These are phyloP conservation scores for Colletotrichum echinochloae DNA, from an alignment of 2,329 filamentous ascomycete species.

Conservation along the genomic window DNA sequence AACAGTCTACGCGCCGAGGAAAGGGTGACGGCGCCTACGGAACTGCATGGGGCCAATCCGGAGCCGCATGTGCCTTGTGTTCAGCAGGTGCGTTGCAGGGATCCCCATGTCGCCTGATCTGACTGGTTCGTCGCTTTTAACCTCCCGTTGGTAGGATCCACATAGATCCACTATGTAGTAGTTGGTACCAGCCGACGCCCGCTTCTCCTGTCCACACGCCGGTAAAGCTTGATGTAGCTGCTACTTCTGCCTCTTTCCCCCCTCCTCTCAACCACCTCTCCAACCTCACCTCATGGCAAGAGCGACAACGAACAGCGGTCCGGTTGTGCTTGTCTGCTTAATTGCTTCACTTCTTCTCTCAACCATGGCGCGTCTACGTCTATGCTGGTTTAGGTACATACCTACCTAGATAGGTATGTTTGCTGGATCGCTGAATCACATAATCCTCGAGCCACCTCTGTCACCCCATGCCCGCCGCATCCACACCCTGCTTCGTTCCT, in stretches of 20 bases:
- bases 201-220: not conserved
- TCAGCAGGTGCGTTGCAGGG: conserved; percentile 38
- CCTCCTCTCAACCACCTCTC: conserved; percentile 29
- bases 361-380: conserved; percentile 16
- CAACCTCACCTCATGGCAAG: conserved; percentile 38
- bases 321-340: conserved; percentile 6
- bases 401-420: not conserved
- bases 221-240: conserved; percentile 26
- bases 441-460: not conserved
- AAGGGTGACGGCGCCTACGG: conserved; percentile 43
- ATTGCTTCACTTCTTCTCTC: conserved; percentile 18
- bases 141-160: conserved; percentile 37
- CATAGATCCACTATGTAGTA: conserved; percentile 3
- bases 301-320: not conserved
- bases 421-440: conserved; percentile 8
- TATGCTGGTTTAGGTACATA: too few species aligned
- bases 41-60: conserved; percentile 43
- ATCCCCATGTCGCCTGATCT: conserved; percentile 4
- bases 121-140: conserved; percentile 38
- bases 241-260: conserved; percentile 31
- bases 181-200: conserved; percentile 11
- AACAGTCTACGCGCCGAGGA: conserved; percentile 42
- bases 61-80: conserved; percentile 43
- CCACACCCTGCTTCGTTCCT: conserved; percentile 3
- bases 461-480: not conserved